Conservation (phyloP, 495 filamentous ascomycete genomes). For the Aspergillus coremiiformis region DNA sequence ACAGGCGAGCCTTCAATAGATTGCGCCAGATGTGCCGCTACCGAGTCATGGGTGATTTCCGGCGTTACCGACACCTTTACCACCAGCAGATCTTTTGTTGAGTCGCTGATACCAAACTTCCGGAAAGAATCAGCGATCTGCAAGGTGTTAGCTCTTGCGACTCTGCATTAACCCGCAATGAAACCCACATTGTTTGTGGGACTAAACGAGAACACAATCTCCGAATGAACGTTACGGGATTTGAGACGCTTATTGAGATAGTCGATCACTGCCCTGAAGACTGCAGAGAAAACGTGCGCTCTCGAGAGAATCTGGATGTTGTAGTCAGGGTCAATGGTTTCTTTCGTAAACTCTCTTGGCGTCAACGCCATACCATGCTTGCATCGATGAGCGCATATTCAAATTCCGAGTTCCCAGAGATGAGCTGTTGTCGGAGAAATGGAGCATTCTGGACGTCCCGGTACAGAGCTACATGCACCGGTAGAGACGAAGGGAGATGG, state of each 20-base stretch:
- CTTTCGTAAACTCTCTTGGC: neutral
- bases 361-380: constrained; percentile 41
- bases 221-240: constrained; percentile 86
- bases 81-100: constrained; percentile 61
- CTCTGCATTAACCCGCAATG: neutral
- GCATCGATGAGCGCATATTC: constrained; percentile 95
- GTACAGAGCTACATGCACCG: constrained; percentile 67
- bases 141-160: constrained; percentile 15
- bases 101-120: constrained; percentile 69
- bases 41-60: constrained; percentile 43
- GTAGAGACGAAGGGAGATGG: constrained; percentile 57
- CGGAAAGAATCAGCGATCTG: constrained; percentile 90
- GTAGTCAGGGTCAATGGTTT: constrained; percentile 7
- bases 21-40: constrained; percentile 54
- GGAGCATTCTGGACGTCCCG: constrained; percentile 65
- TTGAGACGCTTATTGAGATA: constrained; percentile 52
- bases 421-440: constrained; percentile 71
- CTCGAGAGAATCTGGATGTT: constrained; percentile 53
- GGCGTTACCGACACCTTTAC: constrained; percentile 58
- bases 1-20: constrained; percentile 56
- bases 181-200: constrained; percentile 73
- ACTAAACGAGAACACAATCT: constrained; percentile 78
- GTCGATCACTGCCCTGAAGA: constrained; percentile 70
- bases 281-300: constrained; percentile 64
- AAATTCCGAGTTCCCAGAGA: constrained; percentile 71